Percentiles rank a stretch among this genome's conserved stretches.
Evolutionary conservation across 495 filamentous ascomycete genomes (phyloP).

Genomic region (Penicillium roqueforti): DNA sequence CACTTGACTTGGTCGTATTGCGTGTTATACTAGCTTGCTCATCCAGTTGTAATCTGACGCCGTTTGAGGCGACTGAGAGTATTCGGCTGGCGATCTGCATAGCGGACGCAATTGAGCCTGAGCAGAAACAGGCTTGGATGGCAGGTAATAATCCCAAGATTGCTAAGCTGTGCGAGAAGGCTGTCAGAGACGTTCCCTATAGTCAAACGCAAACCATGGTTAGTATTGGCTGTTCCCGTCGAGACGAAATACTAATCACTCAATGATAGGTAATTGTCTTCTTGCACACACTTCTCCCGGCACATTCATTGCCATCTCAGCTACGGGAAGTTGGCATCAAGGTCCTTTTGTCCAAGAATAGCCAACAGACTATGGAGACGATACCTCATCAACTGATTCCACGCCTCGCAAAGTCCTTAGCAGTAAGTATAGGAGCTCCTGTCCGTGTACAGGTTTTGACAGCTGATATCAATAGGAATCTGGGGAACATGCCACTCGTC

Average conservation of each 20-base stretch:
- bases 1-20: constrained; percentile 51
- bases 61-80: constrained; percentile 41
- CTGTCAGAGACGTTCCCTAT: constrained; percentile 37
- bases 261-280: neutral
- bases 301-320: constrained; percentile 19
- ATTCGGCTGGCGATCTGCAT: constrained; percentile 49
- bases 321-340: constrained; percentile 25
- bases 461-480: constrained; percentile 13
- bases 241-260: constrained; percentile 3
- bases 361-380: constrained; percentile 14
- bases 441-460: neutral
- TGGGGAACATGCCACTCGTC: constrained; percentile 21
- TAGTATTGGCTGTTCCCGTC: constrained; percentile 4
- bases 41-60: constrained; percentile 33
- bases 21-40: constrained; percentile 52
- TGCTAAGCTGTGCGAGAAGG: constrained; percentile 51
- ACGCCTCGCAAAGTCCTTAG: constrained; percentile 23
- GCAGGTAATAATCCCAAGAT: constrained; percentile 38
- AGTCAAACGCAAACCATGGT: constrained; percentile 43
- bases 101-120: constrained; percentile 38
- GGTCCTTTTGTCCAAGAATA: constrained; percentile 29
- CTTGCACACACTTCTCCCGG: constrained; percentile 29
- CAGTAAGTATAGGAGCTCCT: constrained; percentile 19
- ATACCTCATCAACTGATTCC: constrained; percentile 24
- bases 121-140: constrained; percentile 44